Evolutionary conservation across 805 yeast species (phyloP), one percentile per base, ranked within the genome.

Genomic region (Kregervanrija delftensis): DNA sequence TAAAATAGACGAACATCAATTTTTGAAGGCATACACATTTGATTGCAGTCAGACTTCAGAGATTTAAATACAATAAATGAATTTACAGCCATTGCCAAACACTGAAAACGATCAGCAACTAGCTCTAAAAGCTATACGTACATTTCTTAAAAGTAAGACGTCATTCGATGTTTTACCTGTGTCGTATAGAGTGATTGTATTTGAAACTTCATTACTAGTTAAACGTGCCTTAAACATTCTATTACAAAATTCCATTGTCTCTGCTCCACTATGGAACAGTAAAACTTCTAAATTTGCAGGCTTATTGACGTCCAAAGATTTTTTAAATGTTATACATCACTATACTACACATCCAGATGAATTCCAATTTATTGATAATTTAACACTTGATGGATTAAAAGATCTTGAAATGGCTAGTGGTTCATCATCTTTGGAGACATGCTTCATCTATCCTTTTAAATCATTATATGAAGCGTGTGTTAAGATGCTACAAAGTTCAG

Each of bases 141-240:
- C 79, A 31, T 93, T 93, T 57, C 69, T 93, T 37, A 84, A 87
- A 58, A 81, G 93, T 40, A 91, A 91, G 61, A 90, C 96, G 0
- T 88, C 97, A 1, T 93, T 93, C 63, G 99, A 93, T 58, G 99
- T 93, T 16, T 72, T 93, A 36, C 99, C 99, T 2, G 98, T 93
- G 33, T 83, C 95, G 15, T 93, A 91, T 63, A 73, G 97, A 55
- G 73, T 93, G 57, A 85, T 93, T 45, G 98, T 93, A 39, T 77
- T 93, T 56, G 99, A 93, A 62, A 90, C 98, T 1, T 79, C 96
- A 5, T 69, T 93, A 40, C 68, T 88, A 45, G 95, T 93, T 34
- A 90, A 91, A 65, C 88, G 91, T 61, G 86, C 96, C 4, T 72
- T 93, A 58, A 89, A 88, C 52, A 90, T 95, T 30, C 67, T 93